A percentile compares a stretch with the other conserved stretches of the same genome.
These are phyloP conservation scores for Trichoderma atroviride DNA, from an alignment of 2,329 filamentous ascomycete species.

Conservation along the genomic window DNA sequence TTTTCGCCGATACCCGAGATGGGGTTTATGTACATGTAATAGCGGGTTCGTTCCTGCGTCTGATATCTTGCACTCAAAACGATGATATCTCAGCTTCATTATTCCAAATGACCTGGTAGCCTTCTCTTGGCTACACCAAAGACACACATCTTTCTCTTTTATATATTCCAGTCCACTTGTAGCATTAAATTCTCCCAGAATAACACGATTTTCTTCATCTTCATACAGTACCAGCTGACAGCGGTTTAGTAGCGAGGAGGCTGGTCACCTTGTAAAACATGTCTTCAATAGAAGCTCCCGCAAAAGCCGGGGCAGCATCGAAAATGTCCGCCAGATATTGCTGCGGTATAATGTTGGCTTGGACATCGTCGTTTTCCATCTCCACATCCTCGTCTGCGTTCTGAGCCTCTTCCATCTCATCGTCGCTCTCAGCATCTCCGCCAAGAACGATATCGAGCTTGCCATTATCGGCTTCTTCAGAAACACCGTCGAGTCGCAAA, in stretches of 20 bases:
- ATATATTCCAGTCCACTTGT: neutral
- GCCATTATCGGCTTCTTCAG: slow-evolving; percentile 35
- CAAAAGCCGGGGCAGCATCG: slow-evolving; percentile 68
- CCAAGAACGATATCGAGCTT: slow-evolving; percentile 39
- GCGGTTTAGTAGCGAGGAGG: slow-evolving; percentile 59
- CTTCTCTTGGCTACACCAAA: neutral
- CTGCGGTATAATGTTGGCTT: slow-evolving; percentile 64
- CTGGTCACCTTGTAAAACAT: slow-evolving; percentile 73
- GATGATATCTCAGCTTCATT: neutral
- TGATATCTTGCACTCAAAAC: slow-evolving; percentile 5
- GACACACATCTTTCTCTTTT: neutral
- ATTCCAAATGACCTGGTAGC: neutral
- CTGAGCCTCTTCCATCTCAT: slow-evolving; percentile 42
- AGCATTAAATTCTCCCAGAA: neutral
- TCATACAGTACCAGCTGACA: slow-evolving; percentile 35
- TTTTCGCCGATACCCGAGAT: neutral
- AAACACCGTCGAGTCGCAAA: slow-evolving; percentile 50
- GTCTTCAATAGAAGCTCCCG: slow-evolving; percentile 71
- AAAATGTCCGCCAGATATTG: slow-evolving; percentile 72
- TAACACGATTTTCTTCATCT: neutral
- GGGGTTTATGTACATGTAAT: slow-evolving; percentile 17
- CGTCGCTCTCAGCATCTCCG: slow-evolving; percentile 48
- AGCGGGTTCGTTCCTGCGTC: slow-evolving; percentile 10
- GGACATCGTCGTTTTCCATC: slow-evolving; percentile 52
- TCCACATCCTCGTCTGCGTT: slow-evolving; percentile 49